phyloP scores from a whole-genome alignment of 2,329 filamentous ascomycete species.

The Epichloe festucae region DNA sequence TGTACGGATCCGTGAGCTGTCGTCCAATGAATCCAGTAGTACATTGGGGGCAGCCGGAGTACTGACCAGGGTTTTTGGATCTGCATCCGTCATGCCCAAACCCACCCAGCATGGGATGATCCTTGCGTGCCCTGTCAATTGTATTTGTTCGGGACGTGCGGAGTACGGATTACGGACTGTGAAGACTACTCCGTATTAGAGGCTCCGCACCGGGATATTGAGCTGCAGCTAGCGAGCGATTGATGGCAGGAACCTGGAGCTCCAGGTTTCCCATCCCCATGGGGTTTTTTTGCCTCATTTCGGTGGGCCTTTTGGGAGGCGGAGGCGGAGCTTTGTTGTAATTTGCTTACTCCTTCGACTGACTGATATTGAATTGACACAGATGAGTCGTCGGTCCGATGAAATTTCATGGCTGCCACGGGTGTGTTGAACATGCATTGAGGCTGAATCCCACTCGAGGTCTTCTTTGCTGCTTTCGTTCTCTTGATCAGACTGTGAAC shows the following conservation, averaged over 20 bases:
- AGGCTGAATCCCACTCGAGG: background rate
- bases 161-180: too few relatives aligned
- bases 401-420: background rate
- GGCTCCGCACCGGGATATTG: background rate
- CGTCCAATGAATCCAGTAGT: too few relatives aligned
- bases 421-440: background rate
- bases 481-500: background rate
- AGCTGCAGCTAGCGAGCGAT: too few relatives aligned
- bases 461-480: background rate
- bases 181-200: too few relatives aligned
- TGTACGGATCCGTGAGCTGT: too few relatives aligned
- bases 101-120: too few relatives aligned
- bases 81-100: too few relatives aligned
- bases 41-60: too few relatives aligned
- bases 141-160: too few relatives aligned
- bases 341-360: too few relatives aligned
- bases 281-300: background rate
- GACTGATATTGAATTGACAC: background rate
- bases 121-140: too few relatives aligned
- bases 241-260: background rate
- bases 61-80: too few relatives aligned
- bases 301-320: background rate
- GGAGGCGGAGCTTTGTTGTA: background rate
- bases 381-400: conserved; percentile 1
- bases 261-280: conserved; percentile 1